Evolutionary conservation across 257 asterid genomes (phyloP).

Genomic region (Nicotiana tomentosiformis): DNA sequence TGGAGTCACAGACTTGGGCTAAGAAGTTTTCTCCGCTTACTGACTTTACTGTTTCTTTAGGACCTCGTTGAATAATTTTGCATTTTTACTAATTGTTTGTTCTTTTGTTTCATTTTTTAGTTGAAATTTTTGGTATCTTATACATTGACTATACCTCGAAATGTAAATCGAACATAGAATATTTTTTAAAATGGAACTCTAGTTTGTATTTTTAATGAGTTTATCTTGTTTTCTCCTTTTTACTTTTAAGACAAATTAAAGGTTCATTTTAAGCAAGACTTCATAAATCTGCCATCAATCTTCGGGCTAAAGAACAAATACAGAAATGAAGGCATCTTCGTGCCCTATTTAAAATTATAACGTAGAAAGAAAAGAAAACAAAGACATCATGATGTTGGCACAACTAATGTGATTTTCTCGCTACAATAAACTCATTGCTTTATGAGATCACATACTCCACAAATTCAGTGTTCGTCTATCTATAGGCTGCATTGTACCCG

Average conservation of each 20-base stretch:
- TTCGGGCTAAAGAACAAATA: neutral
- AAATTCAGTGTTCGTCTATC: slow-evolving; percentile 43
- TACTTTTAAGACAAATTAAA: neutral
- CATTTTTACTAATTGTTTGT: neutral
- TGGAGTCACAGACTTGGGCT: slow-evolving; percentile 62
- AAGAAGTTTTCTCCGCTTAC: slow-evolving; percentile 45
- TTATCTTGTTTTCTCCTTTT: neutral
- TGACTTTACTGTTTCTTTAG: slow-evolving; percentile 68
- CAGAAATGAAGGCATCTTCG: neutral
- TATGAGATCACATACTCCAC: slow-evolving; percentile 47
- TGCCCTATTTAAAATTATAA: neutral
- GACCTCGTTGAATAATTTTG: slow-evolving; percentile 38
- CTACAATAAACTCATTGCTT: slow-evolving; percentile 61
- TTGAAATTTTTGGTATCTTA: neutral
- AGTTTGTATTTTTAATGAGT: neutral
- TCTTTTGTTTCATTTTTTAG: neutral
- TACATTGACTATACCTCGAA: neutral
- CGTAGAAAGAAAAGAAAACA: neutral
- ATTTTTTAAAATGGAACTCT: neutral
- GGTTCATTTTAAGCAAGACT: neutral
- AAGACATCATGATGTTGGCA: neutral
- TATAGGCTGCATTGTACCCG: slow-evolving; percentile 46
- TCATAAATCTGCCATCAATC: neutral
- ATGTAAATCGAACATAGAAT: neutral
- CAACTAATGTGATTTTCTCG: slow-evolving; percentile 5